Conservation (phyloP, 352 stramenopile species). For the Sclerospora graminicola region DNA sequence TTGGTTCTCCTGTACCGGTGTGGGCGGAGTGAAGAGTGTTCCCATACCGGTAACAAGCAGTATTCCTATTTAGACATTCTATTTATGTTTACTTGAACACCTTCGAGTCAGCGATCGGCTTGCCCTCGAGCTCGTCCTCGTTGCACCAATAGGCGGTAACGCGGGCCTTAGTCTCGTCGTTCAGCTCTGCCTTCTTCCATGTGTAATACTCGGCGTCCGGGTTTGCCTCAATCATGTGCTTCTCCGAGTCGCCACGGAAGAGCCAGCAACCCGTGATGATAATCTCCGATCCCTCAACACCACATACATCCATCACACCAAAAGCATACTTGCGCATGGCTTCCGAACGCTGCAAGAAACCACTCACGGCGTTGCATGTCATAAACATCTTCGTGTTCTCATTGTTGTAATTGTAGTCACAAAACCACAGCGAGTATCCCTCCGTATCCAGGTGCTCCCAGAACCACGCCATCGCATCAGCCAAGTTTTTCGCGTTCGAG, state of each 20-base stretch:
- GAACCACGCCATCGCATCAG: constrained; percentile 87
- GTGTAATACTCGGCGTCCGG: constrained; percentile 90
- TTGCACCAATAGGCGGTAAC: constrained; percentile 85
- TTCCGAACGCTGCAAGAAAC: constrained; percentile 89
- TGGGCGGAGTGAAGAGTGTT: no score
- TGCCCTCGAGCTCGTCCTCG: constrained; percentile 83
- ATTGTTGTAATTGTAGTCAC: constrained; percentile 90
- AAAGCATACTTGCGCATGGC: constrained; percentile 90
- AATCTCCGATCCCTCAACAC: constrained; percentile 52
- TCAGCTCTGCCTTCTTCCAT: constrained; percentile 78
- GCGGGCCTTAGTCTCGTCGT: constrained; percentile 63
- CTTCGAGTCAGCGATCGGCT: constrained; percentile 86
- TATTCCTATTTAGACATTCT: background rate
- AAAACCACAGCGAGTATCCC: constrained; percentile 88
- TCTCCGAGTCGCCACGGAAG: constrained; percentile 78
- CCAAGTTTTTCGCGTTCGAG: constrained; percentile 79
- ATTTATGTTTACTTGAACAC: constrained; percentile 87
- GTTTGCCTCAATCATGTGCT: constrained; percentile 87
- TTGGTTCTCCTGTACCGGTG: no score
- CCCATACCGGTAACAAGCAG: no score
- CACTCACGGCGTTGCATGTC: constrained; percentile 86
- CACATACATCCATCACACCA: constrained; percentile 76
- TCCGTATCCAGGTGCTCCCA: constrained; percentile 84
- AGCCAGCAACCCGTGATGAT: constrained; percentile 88
- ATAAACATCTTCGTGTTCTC: constrained; percentile 92